These are phyloP conservation scores for Linaria vulgaris DNA, from an alignment of 257 asterid genomes.

Conservation along the genomic window DNA sequence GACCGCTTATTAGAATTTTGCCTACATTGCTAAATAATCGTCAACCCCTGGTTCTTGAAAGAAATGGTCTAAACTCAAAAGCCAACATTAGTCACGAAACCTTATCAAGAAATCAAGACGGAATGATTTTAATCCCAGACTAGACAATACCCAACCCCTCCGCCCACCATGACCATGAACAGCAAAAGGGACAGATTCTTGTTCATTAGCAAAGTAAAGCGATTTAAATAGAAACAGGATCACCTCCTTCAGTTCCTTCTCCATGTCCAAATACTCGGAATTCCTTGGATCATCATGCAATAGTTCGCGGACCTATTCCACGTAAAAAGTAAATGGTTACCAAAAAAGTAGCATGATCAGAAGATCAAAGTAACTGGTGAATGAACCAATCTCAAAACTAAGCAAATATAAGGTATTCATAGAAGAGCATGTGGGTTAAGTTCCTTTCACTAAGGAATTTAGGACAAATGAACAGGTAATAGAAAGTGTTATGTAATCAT, in stretches of 20 bases:
- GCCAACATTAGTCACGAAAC: slow-evolving; percentile 18
- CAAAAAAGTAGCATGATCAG: slow-evolving; percentile 16
- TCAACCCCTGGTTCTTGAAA: slow-evolving; percentile 14
- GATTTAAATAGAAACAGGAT: slow-evolving; percentile 24
- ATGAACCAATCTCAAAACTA: no score
- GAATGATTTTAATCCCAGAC: slow-evolving; percentile 5
- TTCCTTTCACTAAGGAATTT: no score
- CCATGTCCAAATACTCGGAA: slow-evolving; percentile 89
- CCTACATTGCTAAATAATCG: slow-evolving; percentile 21
- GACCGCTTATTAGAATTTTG: slow-evolving; percentile 12
- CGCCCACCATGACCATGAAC: not conserved
- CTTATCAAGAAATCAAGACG: slow-evolving; percentile 2
- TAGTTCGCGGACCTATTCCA: slow-evolving; percentile 64
- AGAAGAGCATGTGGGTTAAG: no score
- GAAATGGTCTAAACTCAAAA: slow-evolving; percentile 11
- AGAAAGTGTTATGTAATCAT: no score
- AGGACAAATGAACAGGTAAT: no score
- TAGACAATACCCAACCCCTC: slow-evolving; percentile 1
- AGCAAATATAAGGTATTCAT: no score
- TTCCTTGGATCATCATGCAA: slow-evolving; percentile 76
- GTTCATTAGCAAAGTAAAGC: not conserved
- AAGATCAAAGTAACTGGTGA: no score
- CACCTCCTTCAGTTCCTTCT: slow-evolving; percentile 97
- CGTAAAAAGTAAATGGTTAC: not conserved
- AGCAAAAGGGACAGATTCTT: not conserved